These are phyloP conservation scores for Dunaliella primolecta DNA, from an alignment of 139 green algal species.

Conservation along the genomic window DNA sequence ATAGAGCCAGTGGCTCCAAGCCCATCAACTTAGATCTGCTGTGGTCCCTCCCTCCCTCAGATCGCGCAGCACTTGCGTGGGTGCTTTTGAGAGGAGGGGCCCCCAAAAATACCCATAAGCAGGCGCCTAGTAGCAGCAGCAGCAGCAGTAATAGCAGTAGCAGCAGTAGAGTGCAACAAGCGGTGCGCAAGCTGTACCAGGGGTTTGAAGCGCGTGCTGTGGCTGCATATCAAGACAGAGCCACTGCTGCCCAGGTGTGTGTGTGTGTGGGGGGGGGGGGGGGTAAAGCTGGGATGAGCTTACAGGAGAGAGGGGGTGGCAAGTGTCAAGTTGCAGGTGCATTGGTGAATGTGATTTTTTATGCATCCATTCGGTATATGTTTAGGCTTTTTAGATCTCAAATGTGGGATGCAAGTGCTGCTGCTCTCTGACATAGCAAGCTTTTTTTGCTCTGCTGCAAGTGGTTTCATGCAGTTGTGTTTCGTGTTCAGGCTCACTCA, in stretches of 20 bases:
- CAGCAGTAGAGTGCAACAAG: neutral
- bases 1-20: neutral
- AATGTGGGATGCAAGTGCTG: too few species aligned
- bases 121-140: neutral
- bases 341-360: too few species aligned
- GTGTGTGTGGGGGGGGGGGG: neutral
- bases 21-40: neutral
- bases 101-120: neutral
- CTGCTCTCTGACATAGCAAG: too few species aligned
- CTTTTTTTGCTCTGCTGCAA: too few species aligned
- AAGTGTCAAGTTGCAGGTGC: too few species aligned
- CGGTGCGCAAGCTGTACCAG: neutral
- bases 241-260: neutral
- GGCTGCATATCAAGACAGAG: neutral
- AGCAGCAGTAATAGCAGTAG: neutral
- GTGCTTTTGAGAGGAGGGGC: neutral
- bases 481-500: too few species aligned
- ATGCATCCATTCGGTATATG: too few species aligned
- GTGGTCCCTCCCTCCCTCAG: neutral
- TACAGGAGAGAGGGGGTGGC: too few species aligned
- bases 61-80: constrained; percentile 1
- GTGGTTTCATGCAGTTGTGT: too few species aligned
- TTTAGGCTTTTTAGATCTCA: too few species aligned
- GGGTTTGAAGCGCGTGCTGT: neutral
- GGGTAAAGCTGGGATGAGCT: too few species aligned